phyloP scores from a whole-genome alignment of 2,329 filamentous ascomycete species.

The Aspergillus sp. region DNA sequence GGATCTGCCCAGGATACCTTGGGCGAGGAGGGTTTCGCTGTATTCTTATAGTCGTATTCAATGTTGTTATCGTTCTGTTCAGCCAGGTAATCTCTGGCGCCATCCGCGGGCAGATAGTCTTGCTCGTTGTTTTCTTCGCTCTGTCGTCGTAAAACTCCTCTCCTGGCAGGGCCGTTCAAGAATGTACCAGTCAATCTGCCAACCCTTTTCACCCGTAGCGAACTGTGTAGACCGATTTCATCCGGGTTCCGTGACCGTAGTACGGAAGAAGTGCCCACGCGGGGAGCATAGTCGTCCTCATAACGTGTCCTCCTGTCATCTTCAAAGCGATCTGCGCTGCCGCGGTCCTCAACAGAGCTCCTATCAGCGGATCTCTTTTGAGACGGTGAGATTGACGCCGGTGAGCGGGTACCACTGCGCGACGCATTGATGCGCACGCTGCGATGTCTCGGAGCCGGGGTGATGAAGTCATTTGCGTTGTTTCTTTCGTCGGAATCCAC shows the following conservation, averaged over 20 bases:
- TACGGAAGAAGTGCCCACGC: slow-evolving; percentile 36
- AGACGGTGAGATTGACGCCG: slow-evolving; percentile 38
- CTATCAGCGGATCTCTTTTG: slow-evolving; percentile 31
- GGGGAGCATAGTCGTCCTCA: slow-evolving; percentile 35
- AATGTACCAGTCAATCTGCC: slow-evolving; percentile 75
- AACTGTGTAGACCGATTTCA: slow-evolving; percentile 66
- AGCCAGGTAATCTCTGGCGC: slow-evolving; percentile 27
- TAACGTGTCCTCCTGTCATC: slow-evolving; percentile 31
- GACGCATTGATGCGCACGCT: slow-evolving; percentile 43
- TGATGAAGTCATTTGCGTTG: slow-evolving; percentile 41
- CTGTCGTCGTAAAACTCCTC: slow-evolving; percentile 61
- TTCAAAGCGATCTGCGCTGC: slow-evolving; percentile 33
- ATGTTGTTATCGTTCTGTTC: slow-evolving; percentile 28
- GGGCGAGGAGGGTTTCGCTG: slow-evolving; percentile 29
- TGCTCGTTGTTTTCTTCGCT: slow-evolving; percentile 63
- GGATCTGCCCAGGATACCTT: slow-evolving; percentile 39
- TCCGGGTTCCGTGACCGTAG: slow-evolving; percentile 54
- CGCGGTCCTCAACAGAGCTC: slow-evolving; percentile 29
- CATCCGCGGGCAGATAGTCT: slow-evolving; percentile 27
- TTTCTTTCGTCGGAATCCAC: slow-evolving; percentile 24
- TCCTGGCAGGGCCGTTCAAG: slow-evolving; percentile 73
- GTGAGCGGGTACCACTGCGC: slow-evolving; percentile 42
- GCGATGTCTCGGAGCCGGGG: slow-evolving; percentile 45
- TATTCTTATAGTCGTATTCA: slow-evolving; percentile 24
- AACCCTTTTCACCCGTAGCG: slow-evolving; percentile 74